Percentiles rank a stretch among this genome's conserved stretches.
Evolutionary conservation across 2,329 filamentous ascomycete genomes (phyloP).

Genomic region (Neurospora sp.): DNA sequence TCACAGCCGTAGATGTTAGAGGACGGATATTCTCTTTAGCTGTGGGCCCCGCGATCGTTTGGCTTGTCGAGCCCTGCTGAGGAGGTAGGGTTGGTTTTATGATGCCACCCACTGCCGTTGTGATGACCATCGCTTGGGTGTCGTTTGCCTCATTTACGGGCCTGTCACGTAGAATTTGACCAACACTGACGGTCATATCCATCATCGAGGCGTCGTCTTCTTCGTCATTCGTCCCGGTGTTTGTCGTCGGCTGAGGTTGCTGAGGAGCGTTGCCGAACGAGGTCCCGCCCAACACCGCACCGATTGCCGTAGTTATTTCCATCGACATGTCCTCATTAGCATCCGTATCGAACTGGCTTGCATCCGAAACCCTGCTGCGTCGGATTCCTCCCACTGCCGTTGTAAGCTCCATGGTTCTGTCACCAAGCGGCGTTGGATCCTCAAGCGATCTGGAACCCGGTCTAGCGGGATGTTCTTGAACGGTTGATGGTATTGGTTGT

Average conservation of each 20-base stretch:
- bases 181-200: conserved; percentile 54
- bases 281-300: conserved; percentile 34
- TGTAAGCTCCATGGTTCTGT: conserved; percentile 79
- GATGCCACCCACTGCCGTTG: conserved; percentile 53
- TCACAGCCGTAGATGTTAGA: conserved; percentile 29
- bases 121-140: conserved; percentile 60
- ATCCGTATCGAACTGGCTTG: conserved; percentile 27
- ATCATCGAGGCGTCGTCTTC: conserved; percentile 34
- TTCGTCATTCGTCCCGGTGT: conserved; percentile 20
- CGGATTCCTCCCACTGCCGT: conserved; percentile 65
- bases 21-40: conserved; percentile 36
- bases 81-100: conserved; percentile 32
- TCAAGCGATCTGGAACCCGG: conserved; percentile 15
- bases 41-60: conserved; percentile 50
- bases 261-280: conserved; percentile 9
- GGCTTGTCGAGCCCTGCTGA: conserved; percentile 37
- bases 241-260: conserved; percentile 16
- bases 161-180: conserved; percentile 37
- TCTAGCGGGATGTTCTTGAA: conserved; percentile 15
- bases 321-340: conserved; percentile 66
- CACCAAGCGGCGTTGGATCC: conserved; percentile 36
- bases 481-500: conserved; percentile 22
- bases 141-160: conserved; percentile 20
- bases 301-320: conserved; percentile 62
- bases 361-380: conserved; percentile 20